Percentiles rank a stretch among this genome's conserved stretches.
These are phyloP conservation scores for Mucor circinelloides DNA, from an alignment of 371 early-diverging fungal genomes.

Conservation along the genomic window DNA sequence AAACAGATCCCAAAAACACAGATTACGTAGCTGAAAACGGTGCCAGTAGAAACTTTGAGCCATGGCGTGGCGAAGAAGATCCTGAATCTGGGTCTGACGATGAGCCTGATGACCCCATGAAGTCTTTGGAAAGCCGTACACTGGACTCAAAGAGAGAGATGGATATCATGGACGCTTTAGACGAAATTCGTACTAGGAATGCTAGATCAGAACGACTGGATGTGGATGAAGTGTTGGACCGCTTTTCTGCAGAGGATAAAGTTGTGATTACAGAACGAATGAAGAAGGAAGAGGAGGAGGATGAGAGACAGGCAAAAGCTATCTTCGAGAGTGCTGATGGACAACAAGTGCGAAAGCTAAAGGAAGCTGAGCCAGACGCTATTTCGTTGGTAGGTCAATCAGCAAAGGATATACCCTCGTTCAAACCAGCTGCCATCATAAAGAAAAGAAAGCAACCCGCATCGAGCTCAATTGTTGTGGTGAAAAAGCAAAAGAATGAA, in stretches of 20 bases:
- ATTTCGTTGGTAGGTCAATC: conserved; percentile 44
- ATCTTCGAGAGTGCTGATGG: conserved; percentile 75
- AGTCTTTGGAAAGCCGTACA: conserved; percentile 92
- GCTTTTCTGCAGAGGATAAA: conserved; percentile 52
- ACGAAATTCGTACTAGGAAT: conserved; percentile 91
- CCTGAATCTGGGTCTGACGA: conserved; percentile 56
- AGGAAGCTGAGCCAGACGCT: conserved; percentile 53
- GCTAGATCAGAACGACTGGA: conserved; percentile 81
- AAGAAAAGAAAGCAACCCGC: conserved; percentile 24
- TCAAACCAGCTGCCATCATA: conserved; percentile 32
- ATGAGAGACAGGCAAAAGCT: conserved; percentile 63
- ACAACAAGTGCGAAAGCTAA: conserved; percentile 67
- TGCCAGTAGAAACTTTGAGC: conserved; percentile 94
- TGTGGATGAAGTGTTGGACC: conserved; percentile 61
- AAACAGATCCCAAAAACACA: conserved; percentile 96
- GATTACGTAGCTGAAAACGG: conserved; percentile 96
- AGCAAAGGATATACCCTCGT: conserved; percentile 41
- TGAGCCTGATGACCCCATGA: conserved; percentile 91
- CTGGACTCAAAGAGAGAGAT: conserved; percentile 93
- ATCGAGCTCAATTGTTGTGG: conserved; percentile 2
- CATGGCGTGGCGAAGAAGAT: conserved; percentile 87
- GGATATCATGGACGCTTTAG: conserved; percentile 95
- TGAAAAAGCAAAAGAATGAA: conserved; percentile 47
- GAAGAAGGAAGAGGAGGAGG: conserved; percentile 67
- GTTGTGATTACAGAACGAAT: conserved; percentile 35